phyloP scores from a whole-genome alignment of 2,329 filamentous ascomycete species.

The Eutypa lata region DNA sequence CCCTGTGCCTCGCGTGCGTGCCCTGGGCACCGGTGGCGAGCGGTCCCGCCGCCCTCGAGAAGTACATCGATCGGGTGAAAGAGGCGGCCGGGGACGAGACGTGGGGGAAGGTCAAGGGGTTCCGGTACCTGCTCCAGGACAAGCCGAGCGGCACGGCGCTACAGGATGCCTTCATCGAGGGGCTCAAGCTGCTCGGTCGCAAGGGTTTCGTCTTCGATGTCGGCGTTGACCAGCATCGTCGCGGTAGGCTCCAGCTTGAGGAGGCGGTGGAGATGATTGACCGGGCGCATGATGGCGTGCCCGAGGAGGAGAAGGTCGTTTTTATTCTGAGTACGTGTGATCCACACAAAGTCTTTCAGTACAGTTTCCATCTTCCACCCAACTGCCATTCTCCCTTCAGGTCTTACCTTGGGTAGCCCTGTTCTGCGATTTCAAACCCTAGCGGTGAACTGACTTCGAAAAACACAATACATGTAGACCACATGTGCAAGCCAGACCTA shows the following conservation, averaged over 20 bases:
- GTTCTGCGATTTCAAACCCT: too few relatives aligned
- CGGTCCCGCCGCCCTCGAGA: conserved; percentile 54
- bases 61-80: conserved; percentile 63
- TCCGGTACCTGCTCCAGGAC: conserved; percentile 80
- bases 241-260: conserved; percentile 70
- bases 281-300: conserved; percentile 59
- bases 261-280: conserved; percentile 70
- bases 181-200: conserved; percentile 61
- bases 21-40: conserved; percentile 83
- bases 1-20: conserved; percentile 66
- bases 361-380: too few relatives aligned
- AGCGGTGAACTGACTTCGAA: conserved; percentile 11
- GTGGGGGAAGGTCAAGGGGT: conserved; percentile 71
- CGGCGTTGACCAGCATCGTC: conserved; percentile 75
- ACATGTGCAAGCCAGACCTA: conserved; percentile 85
- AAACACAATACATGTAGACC: conserved; percentile 79
- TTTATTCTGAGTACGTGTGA: conserved; percentile 68
- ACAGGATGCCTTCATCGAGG: conserved; percentile 59
- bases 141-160: conserved; percentile 66
- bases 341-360: too few relatives aligned
- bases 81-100: conserved; percentile 55
- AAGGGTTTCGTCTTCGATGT: conserved; percentile 73
- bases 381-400: too few relatives aligned
- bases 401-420: too few relatives aligned
- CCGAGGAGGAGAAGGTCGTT: conserved; percentile 56